These are phyloP conservation scores for Symbiodinium natans DNA, from an alignment of 73 alveolate species.

Conservation along the genomic window DNA sequence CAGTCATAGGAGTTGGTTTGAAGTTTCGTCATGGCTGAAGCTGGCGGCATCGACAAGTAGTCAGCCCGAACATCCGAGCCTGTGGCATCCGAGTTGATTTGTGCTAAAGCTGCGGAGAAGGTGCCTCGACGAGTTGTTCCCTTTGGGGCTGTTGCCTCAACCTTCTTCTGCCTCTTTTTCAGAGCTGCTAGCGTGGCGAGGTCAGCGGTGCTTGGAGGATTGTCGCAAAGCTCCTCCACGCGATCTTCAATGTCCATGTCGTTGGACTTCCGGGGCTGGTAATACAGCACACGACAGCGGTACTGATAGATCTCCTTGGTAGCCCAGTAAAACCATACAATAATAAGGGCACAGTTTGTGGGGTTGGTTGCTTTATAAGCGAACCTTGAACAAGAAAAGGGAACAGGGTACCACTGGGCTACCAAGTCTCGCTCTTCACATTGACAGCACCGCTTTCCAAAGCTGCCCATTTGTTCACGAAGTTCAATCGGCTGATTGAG, in stretches of 20 bases:
- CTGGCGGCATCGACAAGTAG: conserved; percentile 32
- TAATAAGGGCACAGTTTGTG: too few relatives aligned
- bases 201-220: conserved; percentile 17
- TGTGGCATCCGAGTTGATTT: conserved; percentile 38
- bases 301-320: conserved; percentile 60
- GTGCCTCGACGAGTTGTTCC: conserved; percentile 47
- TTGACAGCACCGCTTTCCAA: conserved; percentile 47
- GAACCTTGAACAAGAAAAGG: too few relatives aligned
- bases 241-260: conserved; percentile 55
- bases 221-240: conserved; percentile 54
- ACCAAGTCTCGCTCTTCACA: conserved; percentile 70
- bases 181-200: background rate
- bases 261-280: conserved; percentile 49
- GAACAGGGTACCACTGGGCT: too few relatives aligned
- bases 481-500: conserved; percentile 38
- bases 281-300: conserved; percentile 69
- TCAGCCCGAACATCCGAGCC: conserved; percentile 57
- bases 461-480: conserved; percentile 64
- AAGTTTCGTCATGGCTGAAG: conserved; percentile 16
- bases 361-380: too few relatives aligned
- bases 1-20: conserved; percentile 7
- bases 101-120: conserved; percentile 49
- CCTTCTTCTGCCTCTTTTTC: conserved; percentile 23
- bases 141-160: conserved; percentile 36
- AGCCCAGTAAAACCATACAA: too few relatives aligned